A percentile compares a stretch with the other conserved stretches of the same genome.
These are phyloP conservation scores for Dioscorea zingiberensis DNA, from an alignment of 106 monocot genomes.

Conservation along the genomic window DNA sequence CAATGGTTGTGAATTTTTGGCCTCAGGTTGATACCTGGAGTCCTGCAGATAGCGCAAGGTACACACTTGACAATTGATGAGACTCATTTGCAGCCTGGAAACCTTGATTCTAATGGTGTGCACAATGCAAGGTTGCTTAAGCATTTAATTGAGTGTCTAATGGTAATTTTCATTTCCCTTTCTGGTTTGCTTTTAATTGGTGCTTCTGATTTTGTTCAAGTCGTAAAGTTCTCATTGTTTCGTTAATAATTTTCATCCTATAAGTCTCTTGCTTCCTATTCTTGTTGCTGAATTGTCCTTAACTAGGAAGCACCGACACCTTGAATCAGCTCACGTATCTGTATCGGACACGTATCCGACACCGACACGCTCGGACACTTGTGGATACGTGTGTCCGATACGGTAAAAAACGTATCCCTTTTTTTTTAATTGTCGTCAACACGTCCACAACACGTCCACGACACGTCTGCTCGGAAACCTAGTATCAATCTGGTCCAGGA, in stretches of 20 bases:
- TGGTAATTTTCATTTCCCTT: slow-evolving; percentile 25
- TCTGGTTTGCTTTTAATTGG: not conserved
- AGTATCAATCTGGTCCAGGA: too few relatives aligned
- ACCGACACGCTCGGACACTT: too few relatives aligned
- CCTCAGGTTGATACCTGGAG: slow-evolving; percentile 68
- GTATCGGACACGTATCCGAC: too few relatives aligned
- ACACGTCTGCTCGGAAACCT: too few relatives aligned
- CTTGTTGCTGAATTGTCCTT: too few relatives aligned
- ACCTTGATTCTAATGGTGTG: slow-evolving; percentile 72
- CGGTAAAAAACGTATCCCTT: too few relatives aligned
- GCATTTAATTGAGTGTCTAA: slow-evolving; percentile 75
- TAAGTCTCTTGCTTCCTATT: not conserved
- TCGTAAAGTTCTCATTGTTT: not conserved
- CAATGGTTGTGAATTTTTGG: too few relatives aligned
- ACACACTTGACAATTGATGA: slow-evolving; percentile 91
- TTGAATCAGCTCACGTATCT: too few relatives aligned
- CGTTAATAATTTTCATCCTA: not conserved
- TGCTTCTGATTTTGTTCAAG: not conserved
- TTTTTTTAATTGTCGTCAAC: too few relatives aligned
- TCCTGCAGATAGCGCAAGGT: slow-evolving; percentile 80
- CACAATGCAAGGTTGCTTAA: slow-evolving; percentile 74
- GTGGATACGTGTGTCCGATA: too few relatives aligned
- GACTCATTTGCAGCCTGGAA: slow-evolving; percentile 62
- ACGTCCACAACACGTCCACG: too few relatives aligned
- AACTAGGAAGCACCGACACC: too few relatives aligned